Evolutionary conservation across 2,329 filamentous ascomycete species (phyloP).

Genomic region (Penicillium nordicum): DNA sequence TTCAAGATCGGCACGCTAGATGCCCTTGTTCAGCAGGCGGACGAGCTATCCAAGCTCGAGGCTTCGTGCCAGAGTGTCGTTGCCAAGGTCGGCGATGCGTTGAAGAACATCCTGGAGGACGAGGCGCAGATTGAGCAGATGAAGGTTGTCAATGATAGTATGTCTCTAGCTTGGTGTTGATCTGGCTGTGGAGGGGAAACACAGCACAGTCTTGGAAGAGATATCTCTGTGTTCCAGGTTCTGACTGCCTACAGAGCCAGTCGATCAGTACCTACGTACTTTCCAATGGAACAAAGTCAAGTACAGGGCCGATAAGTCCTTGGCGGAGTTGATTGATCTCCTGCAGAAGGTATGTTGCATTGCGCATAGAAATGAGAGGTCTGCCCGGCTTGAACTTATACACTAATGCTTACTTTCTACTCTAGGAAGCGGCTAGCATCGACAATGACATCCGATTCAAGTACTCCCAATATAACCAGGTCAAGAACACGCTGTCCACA

Average conservation of each 20-base stretch:
- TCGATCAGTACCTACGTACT: slow-evolving; percentile 82
- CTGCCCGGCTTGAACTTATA: background rate
- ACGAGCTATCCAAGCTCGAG: slow-evolving; percentile 89
- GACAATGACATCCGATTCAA: slow-evolving; percentile 96
- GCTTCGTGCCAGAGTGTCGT: slow-evolving; percentile 75
- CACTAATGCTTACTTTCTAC: background rate
- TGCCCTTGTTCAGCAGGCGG: slow-evolving; percentile 90
- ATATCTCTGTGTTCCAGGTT: background rate
- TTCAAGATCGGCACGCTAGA: slow-evolving; percentile 99
- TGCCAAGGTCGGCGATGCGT: slow-evolving; percentile 79
- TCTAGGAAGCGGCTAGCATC: slow-evolving; percentile 79
- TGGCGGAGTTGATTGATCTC: slow-evolving; percentile 80
- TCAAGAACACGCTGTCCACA: slow-evolving; percentile 77
- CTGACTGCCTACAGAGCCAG: slow-evolving; percentile 65
- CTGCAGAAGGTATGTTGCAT: slow-evolving; percentile 72
- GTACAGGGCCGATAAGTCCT: slow-evolving; percentile 86
- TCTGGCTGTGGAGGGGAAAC: background rate
- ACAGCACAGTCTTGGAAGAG: slow-evolving; percentile 3
- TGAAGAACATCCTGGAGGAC: slow-evolving; percentile 78
- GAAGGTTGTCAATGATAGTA: slow-evolving; percentile 93
- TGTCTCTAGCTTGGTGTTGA: slow-evolving; percentile 32
- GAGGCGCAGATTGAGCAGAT: slow-evolving; percentile 79
- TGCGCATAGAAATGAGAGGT: no score
- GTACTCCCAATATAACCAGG: slow-evolving; percentile 87
- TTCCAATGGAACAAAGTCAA: slow-evolving; percentile 98